Evolutionary conservation across 2,329 filamentous ascomycete genomes (phyloP), one percentile per base, ranked within the genome.

Genomic region (Fragosphaeria purpurea): DNA sequence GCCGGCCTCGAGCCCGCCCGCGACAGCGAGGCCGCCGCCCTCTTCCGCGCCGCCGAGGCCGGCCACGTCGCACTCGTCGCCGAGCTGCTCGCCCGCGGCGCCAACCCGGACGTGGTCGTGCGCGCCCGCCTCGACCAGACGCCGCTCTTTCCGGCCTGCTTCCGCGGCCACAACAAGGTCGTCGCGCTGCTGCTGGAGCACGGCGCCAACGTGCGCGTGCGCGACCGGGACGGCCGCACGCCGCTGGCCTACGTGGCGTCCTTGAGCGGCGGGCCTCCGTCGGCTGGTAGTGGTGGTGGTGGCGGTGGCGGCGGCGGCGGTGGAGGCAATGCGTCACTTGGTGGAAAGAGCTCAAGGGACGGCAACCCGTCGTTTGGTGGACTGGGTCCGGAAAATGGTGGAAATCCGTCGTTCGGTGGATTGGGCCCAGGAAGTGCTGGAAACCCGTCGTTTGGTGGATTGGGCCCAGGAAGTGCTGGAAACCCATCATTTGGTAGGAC

Each of bases 41-140:
- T 71, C 10, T 61, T 64, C 49, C 65, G 65, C 51, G 68, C 69
- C 7, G 66, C 66, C 45, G 65, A 68, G 55, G 60, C 58, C 1
- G 67, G 66, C 39, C 63, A 70, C 47, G 54, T 58, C n/a, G 59
- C 53, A 12, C 57, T 69, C 6, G 62, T 67, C 6, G 34, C 54
- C 6, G 62, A 66, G 53, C 58, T 71, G 46, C 58, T 71, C 34
- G 55, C 53, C 12, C 59, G 57, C 47, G 47, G 55, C 6, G 67
- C 67, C 41, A 59, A 68, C 44, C 60, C 63, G 4, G 61, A 69
- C 53, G 61, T 60, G 53, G 59, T 58, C 1, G 53, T 50, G 10
- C 47, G 41, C 10, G 58, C 62, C 38, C 54, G 64, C 6, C 57
- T 53, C 32, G 62, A 60, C 30, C 64, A 67, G 59, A 67, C 68